Percentiles rank a stretch among this genome's conserved stretches.
Conservation (phyloP, 2,329 filamentous ascomycete species). For the Fusarium luffae region DNA sequence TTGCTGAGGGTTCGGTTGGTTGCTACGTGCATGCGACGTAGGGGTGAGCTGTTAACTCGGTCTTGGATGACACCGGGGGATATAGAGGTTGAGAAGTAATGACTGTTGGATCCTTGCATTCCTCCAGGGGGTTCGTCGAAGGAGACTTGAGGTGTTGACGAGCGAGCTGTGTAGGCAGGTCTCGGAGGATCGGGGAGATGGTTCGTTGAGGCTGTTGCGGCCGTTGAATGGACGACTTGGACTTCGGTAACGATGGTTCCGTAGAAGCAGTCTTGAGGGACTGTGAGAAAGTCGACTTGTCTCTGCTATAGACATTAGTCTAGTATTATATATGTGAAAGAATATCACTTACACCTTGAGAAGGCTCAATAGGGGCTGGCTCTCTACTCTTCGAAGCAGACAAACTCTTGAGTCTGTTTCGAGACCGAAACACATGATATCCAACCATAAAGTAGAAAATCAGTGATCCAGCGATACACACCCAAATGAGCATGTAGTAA, state of each 20-base stretch:
- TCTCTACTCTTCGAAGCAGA: conserved; percentile 53
- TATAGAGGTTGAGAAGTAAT: conserved; percentile 51
- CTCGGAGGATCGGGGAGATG: conserved; percentile 41
- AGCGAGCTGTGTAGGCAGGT: conserved; percentile 26
- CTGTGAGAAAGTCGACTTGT: conserved; percentile 39
- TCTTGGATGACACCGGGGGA: conserved; percentile 31
- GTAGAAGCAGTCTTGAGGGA: conserved; percentile 54
- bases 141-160: conserved; percentile 35
- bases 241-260: conserved; percentile 66
- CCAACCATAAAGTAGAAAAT: conserved; percentile 68
- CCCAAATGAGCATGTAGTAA: conserved; percentile 71
- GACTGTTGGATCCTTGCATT: conserved; percentile 40
- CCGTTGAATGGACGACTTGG: conserved; percentile 53
- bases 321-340: background rate
- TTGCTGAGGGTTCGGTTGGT: conserved; percentile 50
- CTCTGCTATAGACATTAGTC: conserved; percentile 29
- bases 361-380: conserved; percentile 48
- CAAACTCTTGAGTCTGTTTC: conserved; percentile 66
- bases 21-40: conserved; percentile 33
- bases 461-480: conserved; percentile 66
- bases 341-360: conserved; percentile 24
- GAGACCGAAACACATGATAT: conserved; percentile 68
- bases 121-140: conserved; percentile 37
- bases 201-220: conserved; percentile 42
- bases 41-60: conserved; percentile 14